phyloP scores from a whole-genome alignment of 2,329 filamentous ascomycete genomes.

The Botrytis hyacinthi region DNA sequence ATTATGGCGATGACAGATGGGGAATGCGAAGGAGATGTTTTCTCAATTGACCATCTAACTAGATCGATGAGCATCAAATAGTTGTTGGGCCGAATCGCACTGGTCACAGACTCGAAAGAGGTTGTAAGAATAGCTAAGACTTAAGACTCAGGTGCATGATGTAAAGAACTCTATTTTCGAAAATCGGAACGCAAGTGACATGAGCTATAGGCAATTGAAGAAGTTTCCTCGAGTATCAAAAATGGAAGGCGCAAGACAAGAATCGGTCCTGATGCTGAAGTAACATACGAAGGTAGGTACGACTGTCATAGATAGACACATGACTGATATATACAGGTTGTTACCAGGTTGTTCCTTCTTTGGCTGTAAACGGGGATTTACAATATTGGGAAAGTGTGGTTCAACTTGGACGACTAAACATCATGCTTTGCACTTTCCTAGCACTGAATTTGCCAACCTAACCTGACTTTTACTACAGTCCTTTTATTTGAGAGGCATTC shows the following conservation, averaged over 20 bases:
- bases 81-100: not conserved
- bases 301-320: not conserved
- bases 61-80: not conserved
- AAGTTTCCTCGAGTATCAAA: not conserved
- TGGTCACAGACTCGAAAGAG: too few species aligned
- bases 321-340: not conserved
- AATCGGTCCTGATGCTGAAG: not conserved
- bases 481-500: too few species aligned
- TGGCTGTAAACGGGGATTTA: too few species aligned
- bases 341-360: not conserved
- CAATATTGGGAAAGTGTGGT: not conserved
- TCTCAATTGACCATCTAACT: not conserved
- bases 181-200: not conserved
- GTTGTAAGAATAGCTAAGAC: not conserved
- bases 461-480: not conserved
- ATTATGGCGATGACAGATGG: not conserved
- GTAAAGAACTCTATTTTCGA: not conserved
- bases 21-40: not conserved
- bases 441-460: not conserved
- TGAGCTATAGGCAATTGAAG: not conserved
- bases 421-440: not conserved
- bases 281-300: not conserved
- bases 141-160: not conserved
- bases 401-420: not conserved
- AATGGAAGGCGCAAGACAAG: not conserved